Evolutionary conservation across 106 monocot genomes (phyloP), one percentile per base, ranked within the genome.

Genomic region (Allium sativum): DNA sequence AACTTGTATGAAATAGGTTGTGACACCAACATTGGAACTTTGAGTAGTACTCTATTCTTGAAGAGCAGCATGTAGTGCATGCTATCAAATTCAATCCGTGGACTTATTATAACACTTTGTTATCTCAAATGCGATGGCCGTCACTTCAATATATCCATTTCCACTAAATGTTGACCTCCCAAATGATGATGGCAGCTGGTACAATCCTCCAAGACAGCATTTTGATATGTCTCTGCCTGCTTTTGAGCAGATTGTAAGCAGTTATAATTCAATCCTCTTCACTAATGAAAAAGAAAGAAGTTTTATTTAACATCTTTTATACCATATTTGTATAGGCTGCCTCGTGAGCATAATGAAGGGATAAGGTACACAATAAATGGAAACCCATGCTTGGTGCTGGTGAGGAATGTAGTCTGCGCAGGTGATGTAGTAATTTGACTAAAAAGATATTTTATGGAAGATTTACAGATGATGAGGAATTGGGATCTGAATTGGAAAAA

Each of bases 121-220:
- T n/a, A 17, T 17, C 4, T 20, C 54, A 8, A 75, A 59, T 20
- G 14, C 14, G 22, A 60, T 68, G 50, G 59, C 41, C 53, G 10
- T 83, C 14, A 84, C 79, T 3, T 75, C 64, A 15, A 79, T 79
- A 50, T 76, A 75, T 75, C 66, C 73, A 18, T 79, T 72, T 72
- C 82, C 82, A 1, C 82, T 78, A 0, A 48, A 69, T 10, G 10
- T 9, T 10, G 44, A 53, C 3, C 47, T 44, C 8, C 78, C 78
- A n/a, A 72, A 47, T 41, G 72, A 59, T 45, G 40, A 47, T 17
- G 72, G 76, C 11, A 68, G 75, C 1, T 79, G 74, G 79, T 81
- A 76, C 73, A 76, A 81, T 59, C 76, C 77, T 0, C 81, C 81
- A 7, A 52, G 53, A n/a, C 45, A 68, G 12, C 81, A 81, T 66